phyloP scores from a whole-genome alignment of 2,329 filamentous ascomycete species.

The Fusarium nelsonii region DNA sequence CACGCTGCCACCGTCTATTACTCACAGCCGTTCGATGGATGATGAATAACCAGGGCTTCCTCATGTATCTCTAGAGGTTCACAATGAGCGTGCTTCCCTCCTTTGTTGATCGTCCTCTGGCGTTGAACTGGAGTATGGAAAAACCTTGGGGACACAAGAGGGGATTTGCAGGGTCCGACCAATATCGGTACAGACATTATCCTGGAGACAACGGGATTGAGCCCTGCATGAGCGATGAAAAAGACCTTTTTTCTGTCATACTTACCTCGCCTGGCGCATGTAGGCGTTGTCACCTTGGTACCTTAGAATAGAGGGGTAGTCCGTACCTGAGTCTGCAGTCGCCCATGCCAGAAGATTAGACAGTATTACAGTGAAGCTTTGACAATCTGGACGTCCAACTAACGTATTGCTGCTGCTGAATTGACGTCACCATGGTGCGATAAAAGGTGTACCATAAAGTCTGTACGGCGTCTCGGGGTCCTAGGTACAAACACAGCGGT shows the following conservation, averaged over 20 bases:
- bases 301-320: neutral
- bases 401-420: conserved; percentile 23
- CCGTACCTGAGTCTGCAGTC: conserved; percentile 22
- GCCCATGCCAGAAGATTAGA: conserved; percentile 7
- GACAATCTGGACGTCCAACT: conserved; percentile 28
- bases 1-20: neutral
- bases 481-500: conserved; percentile 1
- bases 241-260: conserved; percentile 20
- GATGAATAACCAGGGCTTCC: neutral
- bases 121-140: conserved; percentile 16
- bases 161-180: conserved; percentile 38
- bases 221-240: conserved; percentile 38
- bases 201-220: conserved; percentile 24
- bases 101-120: conserved; percentile 1
- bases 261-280: conserved; percentile 13
- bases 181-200: conserved; percentile 9
- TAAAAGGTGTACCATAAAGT: conserved; percentile 1
- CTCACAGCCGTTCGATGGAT: neutral
- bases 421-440: conserved; percentile 50
- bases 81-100: neutral
- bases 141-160: conserved; percentile 19
- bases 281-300: conserved; percentile 3
- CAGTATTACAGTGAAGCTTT: conserved; percentile 8
- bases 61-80: conserved; percentile 2
- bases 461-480: conserved; percentile 39